Evolutionary conservation across 2,329 filamentous ascomycete species (phyloP).

Genomic region (Trichoderma lentiforme): DNA sequence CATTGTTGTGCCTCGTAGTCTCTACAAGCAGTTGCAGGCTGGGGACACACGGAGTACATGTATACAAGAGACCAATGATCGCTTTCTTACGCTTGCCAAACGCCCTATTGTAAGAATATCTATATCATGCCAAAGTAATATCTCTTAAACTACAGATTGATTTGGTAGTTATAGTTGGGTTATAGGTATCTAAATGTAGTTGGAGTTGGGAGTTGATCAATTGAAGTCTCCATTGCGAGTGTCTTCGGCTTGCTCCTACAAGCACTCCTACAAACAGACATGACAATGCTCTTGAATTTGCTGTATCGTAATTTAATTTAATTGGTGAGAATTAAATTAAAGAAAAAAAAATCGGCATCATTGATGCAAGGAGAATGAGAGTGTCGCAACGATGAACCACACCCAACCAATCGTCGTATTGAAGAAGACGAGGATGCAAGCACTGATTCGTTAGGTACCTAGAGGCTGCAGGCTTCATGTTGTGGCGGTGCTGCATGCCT

Average conservation of each 20-base stretch:
- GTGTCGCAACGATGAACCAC: background rate
- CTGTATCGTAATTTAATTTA: background rate
- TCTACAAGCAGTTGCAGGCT: background rate
- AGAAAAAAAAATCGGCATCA: background rate
- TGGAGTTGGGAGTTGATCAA: too few relatives aligned
- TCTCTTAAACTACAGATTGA: background rate
- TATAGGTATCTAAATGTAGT: background rate
- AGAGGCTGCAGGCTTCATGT: background rate
- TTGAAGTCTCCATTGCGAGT: too few relatives aligned
- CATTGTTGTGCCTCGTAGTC: background rate
- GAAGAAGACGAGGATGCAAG: background rate
- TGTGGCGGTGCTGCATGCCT: constrained; percentile 7
- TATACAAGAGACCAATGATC: background rate
- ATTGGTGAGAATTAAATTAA: background rate
- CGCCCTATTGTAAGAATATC: background rate
- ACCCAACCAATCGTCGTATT: background rate
- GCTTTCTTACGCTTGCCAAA: background rate
- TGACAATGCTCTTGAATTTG: background rate
- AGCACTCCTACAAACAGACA: too few relatives aligned
- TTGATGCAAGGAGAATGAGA: background rate
- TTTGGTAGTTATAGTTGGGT: background rate
- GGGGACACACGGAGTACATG: background rate
- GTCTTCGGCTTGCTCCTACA: too few relatives aligned
- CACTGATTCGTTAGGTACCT: background rate
- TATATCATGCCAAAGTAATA: too few relatives aligned